phyloP scores from a whole-genome alignment of 2,329 filamentous ascomycete genomes.

The Huntiella decipiens region DNA sequence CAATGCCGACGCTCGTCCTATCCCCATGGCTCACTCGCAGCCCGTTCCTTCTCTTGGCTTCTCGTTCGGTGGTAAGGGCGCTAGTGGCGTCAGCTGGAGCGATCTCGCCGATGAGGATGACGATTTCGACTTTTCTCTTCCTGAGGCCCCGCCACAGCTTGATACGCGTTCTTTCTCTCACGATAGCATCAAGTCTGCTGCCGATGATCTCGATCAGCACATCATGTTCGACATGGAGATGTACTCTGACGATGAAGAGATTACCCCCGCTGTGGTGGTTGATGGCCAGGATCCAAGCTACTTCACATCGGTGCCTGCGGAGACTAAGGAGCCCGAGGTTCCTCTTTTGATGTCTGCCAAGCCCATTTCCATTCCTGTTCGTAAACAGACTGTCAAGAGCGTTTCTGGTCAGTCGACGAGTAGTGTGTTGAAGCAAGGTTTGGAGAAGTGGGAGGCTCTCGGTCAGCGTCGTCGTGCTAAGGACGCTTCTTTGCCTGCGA shows the following conservation, averaged over 20 bases:
- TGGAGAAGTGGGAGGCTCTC: constrained; percentile 81
- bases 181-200: constrained; percentile 34
- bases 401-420: neutral
- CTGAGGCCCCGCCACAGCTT: constrained; percentile 6
- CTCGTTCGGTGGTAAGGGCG: constrained; percentile 59
- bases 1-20: constrained; percentile 26
- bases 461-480: constrained; percentile 63
- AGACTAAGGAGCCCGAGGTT: constrained; percentile 21
- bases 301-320: constrained; percentile 21
- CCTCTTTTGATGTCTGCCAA: neutral
- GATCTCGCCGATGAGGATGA: constrained; percentile 89
- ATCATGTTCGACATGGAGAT: constrained; percentile 16
- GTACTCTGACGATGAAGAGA: constrained; percentile 11
- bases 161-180: constrained; percentile 57
- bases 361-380: constrained; percentile 1
- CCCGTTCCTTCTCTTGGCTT: constrained; percentile 53
- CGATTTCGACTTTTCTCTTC: constrained; percentile 34
- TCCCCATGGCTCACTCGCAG: constrained; percentile 59
- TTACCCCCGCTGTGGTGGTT: constrained; percentile 14
- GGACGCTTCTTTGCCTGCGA: constrained; percentile 3
- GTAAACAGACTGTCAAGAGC: neutral
- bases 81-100: constrained; percentile 96
- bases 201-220: constrained; percentile 11
- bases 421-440: constrained; percentile 15
- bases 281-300: constrained; percentile 42